Base-by-base conservation (phyloP, 208 protist genomes). In the Trypanosoma grayi region DNA sequence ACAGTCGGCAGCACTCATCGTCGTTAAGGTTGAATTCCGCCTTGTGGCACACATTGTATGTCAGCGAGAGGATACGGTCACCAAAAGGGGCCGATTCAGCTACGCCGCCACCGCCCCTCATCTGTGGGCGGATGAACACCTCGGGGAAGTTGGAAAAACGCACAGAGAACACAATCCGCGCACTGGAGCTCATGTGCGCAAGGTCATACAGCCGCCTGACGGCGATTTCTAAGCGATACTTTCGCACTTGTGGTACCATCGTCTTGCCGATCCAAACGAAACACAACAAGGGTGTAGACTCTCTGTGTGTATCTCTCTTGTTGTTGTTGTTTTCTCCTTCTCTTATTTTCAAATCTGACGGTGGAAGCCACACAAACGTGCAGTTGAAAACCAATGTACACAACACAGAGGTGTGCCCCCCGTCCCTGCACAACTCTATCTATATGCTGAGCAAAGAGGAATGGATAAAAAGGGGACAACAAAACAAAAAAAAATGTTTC, bases 11-110 rank as follows among this genome's bases (percentile, higher is more conserved):
- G 10, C 52, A 46, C 30, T 89, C 72, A 11, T 67, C 71, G 11
- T 65, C 61, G 18, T 50, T 66, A 24, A 90, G 60, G 41, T 72
- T 57, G 65, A 94, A 94, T 36, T 90, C 87, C 0, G 87, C 87
- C 57, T 79, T 85, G 75, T 94, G 87, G 52, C 78, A 87, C 14
- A 85, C 77, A 60, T 85, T 90, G 73, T 84, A 94, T 5, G 74
- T 51, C 3, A 93, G 56, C 1, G 70, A 54, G 0, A 55, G 33
- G 18, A 71, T 58, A 8, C 50, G 41, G 31, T 54, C 50, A 10
- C 51, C 57, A 16, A 31, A 58, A 20, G 50, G 45, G 27, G 30
- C 31, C 13, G 20, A n/a, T 16, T 48, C 59, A 22, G 47, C 59
- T 5, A 65, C 33, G 18, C 45, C 69, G 53, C 47, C 69, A 31